These are phyloP conservation scores for Tolypocladium ovalisporum DNA, from an alignment of 2,329 filamentous ascomycete genomes.

Conservation along the genomic window DNA sequence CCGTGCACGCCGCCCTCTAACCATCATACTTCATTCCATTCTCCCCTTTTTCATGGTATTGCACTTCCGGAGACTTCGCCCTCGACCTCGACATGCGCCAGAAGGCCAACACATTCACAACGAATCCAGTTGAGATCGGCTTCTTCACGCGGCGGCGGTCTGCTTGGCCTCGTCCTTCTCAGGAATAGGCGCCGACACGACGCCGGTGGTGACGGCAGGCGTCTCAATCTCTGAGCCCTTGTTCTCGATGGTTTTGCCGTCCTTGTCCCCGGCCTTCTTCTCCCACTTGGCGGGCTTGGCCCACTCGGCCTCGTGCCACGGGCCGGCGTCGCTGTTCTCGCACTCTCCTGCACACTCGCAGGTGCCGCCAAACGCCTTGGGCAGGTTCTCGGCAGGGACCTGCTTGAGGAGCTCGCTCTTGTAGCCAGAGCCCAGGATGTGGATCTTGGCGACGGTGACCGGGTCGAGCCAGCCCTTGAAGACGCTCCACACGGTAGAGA, in stretches of 20 bases:
- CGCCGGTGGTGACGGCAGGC: slow-evolving; percentile 17
- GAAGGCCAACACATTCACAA: not conserved
- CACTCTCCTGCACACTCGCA: slow-evolving; percentile 81
- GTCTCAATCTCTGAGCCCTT: slow-evolving; percentile 26
- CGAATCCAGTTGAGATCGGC: not conserved
- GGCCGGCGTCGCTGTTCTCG: slow-evolving; percentile 76
- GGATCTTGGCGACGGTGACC: slow-evolving; percentile 92
- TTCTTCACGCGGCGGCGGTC: slow-evolving; percentile 5
- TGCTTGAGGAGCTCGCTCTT: slow-evolving; percentile 75
- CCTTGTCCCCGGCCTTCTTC: slow-evolving; percentile 31
- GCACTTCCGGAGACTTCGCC: not conserved
- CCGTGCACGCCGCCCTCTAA: not conserved
- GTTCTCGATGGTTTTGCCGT: slow-evolving; percentile 25
- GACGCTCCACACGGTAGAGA: slow-evolving; percentile 72
- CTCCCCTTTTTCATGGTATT: not conserved
- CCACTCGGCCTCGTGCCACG: slow-evolving; percentile 70
- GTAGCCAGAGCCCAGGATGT: slow-evolving; percentile 74
- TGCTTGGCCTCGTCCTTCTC: slow-evolving; percentile 22
- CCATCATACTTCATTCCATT: not conserved
- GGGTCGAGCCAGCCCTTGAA: slow-evolving; percentile 95
- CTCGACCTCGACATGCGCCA: not conserved
- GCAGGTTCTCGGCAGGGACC: slow-evolving; percentile 82
- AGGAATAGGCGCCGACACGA: slow-evolving; percentile 18
- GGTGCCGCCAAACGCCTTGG: slow-evolving; percentile 70
- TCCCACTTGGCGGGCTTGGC: slow-evolving; percentile 55